These are phyloP conservation scores for Penicillium oxalicum DNA, from an alignment of 2,329 filamentous ascomycete species.

Conservation along the genomic window DNA sequence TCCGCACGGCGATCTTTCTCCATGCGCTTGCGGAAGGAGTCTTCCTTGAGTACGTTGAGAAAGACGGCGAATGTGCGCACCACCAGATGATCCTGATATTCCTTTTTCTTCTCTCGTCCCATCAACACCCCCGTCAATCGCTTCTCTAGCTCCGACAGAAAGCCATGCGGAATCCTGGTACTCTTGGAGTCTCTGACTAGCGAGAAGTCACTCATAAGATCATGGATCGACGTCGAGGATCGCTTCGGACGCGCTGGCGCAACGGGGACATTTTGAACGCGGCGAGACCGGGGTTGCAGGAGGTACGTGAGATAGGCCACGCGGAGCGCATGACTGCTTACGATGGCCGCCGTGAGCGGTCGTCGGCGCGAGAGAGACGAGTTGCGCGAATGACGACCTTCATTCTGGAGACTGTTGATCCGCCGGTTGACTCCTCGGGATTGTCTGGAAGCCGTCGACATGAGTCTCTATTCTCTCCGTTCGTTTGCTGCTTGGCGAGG, in stretches of 20 bases:
- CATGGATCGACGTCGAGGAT: constrained; percentile 65
- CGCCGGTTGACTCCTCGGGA: constrained; percentile 43
- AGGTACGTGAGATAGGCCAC: constrained; percentile 89
- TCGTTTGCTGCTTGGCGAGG: constrained; percentile 19
- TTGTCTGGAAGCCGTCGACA: constrained; percentile 45
- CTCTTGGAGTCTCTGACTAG: constrained; percentile 62
- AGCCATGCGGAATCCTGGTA: constrained; percentile 64
- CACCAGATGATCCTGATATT: constrained; percentile 83
- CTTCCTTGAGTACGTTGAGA: constrained; percentile 86
- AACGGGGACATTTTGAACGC: constrained; percentile 73
- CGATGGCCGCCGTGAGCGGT: constrained; percentile 60
- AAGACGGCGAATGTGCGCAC: constrained; percentile 94
- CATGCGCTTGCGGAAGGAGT: constrained; percentile 79
- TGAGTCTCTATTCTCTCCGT: constrained; percentile 25
- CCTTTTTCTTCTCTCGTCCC: constrained; percentile 75
- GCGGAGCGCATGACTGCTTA: constrained; percentile 84
- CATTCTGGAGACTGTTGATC: constrained; percentile 43
- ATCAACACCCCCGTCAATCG: constrained; percentile 73
- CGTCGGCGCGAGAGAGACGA: constrained; percentile 40
- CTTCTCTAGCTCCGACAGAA: constrained; percentile 66
- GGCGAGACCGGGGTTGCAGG: constrained; percentile 81
- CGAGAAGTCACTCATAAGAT: constrained; percentile 83
- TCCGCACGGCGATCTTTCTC: constrained; percentile 92
- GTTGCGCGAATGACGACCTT: constrained; percentile 37
- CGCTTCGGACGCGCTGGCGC: constrained; percentile 62